Evolutionary conservation across 2,329 filamentous ascomycete genomes (phyloP), one percentile per base, ranked within the genome.

Genomic region (Pyrenophora tritici-repentis): DNA sequence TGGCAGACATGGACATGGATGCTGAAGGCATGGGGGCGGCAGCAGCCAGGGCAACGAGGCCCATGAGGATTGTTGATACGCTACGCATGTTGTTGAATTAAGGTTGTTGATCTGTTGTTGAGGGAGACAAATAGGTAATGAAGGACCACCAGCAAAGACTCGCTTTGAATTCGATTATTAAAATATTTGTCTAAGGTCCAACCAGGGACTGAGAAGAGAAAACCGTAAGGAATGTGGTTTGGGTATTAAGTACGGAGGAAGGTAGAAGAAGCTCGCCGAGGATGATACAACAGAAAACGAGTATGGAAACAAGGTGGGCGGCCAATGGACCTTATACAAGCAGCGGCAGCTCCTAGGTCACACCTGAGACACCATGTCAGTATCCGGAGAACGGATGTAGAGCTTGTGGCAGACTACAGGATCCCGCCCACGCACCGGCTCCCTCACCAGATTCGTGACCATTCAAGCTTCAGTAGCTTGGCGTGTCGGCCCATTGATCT

Each of bases 171-270:
- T 64, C 57, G 59, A 59, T 55, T 60, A 73, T 70, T 73, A 71
- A 63, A 62, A 68, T 66, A 62, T 65, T 55, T 63, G 56, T 58
- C 61, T 37, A 61, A 53, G 63, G 71, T 74, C 71, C 71, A 74
- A 70, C 71, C 71, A 74, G 71, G 71, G 71, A 74, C 71, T 60
- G 54, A 60, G 66, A 65, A 72, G 69, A 29, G 58, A 55, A 61
- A 68, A 72, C 55, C 57, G 62, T 66, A 72, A 72, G 58, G 69
- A 73, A 59, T 67, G 70, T 70, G 60, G 59, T 61, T 47, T 50
- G 26, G 60, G 56, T 69, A 72, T 73, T 73, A 73, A 63, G 59
- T 70, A 71, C 55, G 56, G 63, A 62, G 56, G 59, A 68, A 58
- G 55, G 53, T 50, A 63, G 56, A 63, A 62, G 38, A 62, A 65